Conservation (phyloP, 176 grass and related monocot genomes). For the Rhynchospora breviuscula region DNA sequence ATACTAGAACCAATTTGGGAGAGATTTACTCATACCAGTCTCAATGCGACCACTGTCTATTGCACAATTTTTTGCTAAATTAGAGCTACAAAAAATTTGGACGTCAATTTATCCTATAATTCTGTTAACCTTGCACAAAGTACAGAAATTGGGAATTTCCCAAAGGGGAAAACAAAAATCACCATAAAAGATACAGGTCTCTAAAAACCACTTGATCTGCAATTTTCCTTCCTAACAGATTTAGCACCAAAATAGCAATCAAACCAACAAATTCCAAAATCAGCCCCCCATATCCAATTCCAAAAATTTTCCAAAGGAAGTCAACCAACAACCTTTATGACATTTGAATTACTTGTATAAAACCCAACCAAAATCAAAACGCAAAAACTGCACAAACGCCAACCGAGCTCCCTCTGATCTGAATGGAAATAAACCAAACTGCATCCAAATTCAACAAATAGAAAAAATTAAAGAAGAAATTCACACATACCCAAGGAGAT, state of each 20-base stretch:
- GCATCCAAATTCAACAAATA: neutral
- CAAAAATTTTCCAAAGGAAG: neutral
- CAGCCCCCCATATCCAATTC: neutral
- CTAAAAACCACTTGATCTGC: neutral
- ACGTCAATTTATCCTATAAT: neutral
- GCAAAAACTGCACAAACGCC: neutral
- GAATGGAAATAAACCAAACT: neutral
- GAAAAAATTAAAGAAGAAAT: neutral
- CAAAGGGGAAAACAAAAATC: neutral
- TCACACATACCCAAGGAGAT: constrained; percentile 58
- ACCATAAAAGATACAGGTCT: neutral
- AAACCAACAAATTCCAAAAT: neutral
- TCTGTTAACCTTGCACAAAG: neutral
- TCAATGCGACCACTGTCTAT: neutral
- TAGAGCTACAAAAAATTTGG: neutral
- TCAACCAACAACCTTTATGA: neutral
- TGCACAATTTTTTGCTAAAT: neutral
- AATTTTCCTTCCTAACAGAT: neutral
- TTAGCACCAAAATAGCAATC: neutral
- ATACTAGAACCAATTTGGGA: neutral
- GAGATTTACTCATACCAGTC: neutral
- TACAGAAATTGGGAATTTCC: constrained; percentile 5
- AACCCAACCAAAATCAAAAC: neutral
- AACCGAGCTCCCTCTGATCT: neutral
- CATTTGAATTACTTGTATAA: neutral